Evolutionary conservation across 106 monocot species (phyloP).

Genomic region (Dendrobium nobile): DNA sequence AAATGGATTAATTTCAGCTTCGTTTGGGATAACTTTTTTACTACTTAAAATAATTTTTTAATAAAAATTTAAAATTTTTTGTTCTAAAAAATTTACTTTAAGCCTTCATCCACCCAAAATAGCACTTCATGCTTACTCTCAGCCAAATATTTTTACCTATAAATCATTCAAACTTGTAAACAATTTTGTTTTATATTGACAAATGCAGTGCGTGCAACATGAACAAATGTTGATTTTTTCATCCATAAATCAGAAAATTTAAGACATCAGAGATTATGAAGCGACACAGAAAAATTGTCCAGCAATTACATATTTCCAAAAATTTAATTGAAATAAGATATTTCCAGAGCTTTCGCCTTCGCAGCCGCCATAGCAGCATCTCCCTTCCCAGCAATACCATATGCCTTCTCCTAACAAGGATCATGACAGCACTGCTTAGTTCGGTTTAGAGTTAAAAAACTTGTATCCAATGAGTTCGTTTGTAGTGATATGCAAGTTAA

Average conservation of each 20-base stretch:
- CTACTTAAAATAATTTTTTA: no score
- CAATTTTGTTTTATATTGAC: not conserved
- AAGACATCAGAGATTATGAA: not conserved
- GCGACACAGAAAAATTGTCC: not conserved
- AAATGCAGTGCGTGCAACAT: not conserved
- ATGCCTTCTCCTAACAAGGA: constrained; percentile 44
- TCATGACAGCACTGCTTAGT: not conserved
- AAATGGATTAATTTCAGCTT: no score
- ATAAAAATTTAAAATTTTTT: no score
- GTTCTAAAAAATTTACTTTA: no score
- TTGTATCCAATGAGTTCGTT: no score
- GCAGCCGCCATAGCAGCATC: constrained; percentile 27
- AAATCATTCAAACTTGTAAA: not conserved
- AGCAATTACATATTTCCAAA: not conserved
- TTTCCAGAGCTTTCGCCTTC: constrained; percentile 42
- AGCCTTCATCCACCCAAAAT: no score
- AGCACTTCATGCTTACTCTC: no score
- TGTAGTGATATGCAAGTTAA: not conserved
- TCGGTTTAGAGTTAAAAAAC: not conserved
- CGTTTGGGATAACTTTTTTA: no score
- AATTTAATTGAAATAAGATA: constrained; percentile 36
- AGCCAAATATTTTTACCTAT: no score
- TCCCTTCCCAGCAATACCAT: constrained; percentile 27
- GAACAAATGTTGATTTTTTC: not conserved
- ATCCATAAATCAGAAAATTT: not conserved